These are phyloP conservation scores for Venturia effusa DNA, from an alignment of 2,329 filamentous ascomycete species.

Conservation along the genomic window DNA sequence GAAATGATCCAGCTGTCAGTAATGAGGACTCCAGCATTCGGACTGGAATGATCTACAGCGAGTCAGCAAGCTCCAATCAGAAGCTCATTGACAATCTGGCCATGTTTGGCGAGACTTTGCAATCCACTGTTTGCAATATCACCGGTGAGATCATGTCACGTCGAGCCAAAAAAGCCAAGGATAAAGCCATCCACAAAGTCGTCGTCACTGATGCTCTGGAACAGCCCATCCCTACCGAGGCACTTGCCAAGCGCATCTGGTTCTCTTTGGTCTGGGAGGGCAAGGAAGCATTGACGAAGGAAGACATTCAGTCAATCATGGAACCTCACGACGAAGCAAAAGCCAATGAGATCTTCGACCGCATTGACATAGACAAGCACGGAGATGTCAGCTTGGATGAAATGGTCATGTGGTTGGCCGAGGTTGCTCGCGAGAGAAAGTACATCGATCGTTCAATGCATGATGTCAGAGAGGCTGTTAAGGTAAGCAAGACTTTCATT, in stretches of 20 bases:
- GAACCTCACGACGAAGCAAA: conserved; percentile 16
- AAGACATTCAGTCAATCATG: conserved; percentile 15
- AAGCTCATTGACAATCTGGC: conserved; percentile 45
- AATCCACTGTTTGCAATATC: conserved; percentile 72
- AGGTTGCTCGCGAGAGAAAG: conserved; percentile 21
- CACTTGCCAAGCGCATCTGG: conserved; percentile 24
- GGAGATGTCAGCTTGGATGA: conserved; percentile 25
- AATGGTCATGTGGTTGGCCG: conserved; percentile 21
- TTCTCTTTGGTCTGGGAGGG: conserved; percentile 22
- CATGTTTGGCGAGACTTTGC: conserved; percentile 1
- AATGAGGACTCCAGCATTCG: conserved; percentile 70
- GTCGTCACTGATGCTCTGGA: conserved; percentile 22
- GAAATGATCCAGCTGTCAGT: conserved; percentile 69
- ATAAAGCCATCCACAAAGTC: conserved; percentile 18
- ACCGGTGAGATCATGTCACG: conserved; percentile 71
- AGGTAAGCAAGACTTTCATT: conserved; percentile 5
- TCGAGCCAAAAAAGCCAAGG: conserved; percentile 56
- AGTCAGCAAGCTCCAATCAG: conserved; percentile 41
- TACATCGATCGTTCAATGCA: conserved; percentile 21
- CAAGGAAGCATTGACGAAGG: conserved; percentile 18
- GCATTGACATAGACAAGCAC: conserved; percentile 23
- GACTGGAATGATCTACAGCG: conserved; percentile 43
- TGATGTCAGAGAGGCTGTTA: conserved; percentile 25
- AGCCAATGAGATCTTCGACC: conserved; percentile 21
- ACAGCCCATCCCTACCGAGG: conserved; percentile 19